Base-by-base conservation (phyloP, 1,284 basidiomycete species). In the Cryptococcus hybrid region DNA sequence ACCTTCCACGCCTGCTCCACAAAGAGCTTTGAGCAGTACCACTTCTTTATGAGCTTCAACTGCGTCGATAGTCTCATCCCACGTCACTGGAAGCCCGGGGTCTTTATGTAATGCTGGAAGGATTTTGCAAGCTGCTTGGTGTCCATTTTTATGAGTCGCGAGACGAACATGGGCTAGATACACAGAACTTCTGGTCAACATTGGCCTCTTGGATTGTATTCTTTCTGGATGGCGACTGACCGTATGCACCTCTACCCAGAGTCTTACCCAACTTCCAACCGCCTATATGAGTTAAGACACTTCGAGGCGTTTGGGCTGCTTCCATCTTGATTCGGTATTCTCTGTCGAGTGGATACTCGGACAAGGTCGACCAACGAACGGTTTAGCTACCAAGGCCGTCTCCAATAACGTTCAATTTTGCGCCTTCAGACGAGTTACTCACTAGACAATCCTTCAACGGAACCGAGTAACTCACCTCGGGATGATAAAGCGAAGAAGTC, bases 11-110 rank as follows among this genome's bases (percentile, higher is more conserved):
- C 69, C 66, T 6, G 70, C 67, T 1, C 76, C 77, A 1, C 59
- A 57, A 34, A 77, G 52, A 0, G 70, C 71, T 59, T 76, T 77
- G 43, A 78, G 66, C 11, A 77, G 40, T 6, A 78, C 71, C 1
- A 77, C 67, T 62, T 78, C 77, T 52, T 77, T 77, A 60, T 77
- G 70, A 1, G 75, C 73, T 54, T 77, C 76, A 4, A 73, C 55
- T 0, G 77, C 77, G 57, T 77, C 77, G 15, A 73, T 45, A 2
- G 63, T 63, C 44, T 70, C 58, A 54, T 76, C 69, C 59, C 62
- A 53, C 8, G 62, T 64, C 2, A 59, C 61, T 5, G 62, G 30
- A n/a, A 39, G 37, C 2, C 52, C 51, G 0, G 43, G 52, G 6
- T 49, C 45, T n/a, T 54, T 47, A 56, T 70, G 64, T 0, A 77